These are phyloP conservation scores for Penicillium goetzii DNA, from an alignment of 495 filamentous ascomycete species.

Conservation along the genomic window DNA sequence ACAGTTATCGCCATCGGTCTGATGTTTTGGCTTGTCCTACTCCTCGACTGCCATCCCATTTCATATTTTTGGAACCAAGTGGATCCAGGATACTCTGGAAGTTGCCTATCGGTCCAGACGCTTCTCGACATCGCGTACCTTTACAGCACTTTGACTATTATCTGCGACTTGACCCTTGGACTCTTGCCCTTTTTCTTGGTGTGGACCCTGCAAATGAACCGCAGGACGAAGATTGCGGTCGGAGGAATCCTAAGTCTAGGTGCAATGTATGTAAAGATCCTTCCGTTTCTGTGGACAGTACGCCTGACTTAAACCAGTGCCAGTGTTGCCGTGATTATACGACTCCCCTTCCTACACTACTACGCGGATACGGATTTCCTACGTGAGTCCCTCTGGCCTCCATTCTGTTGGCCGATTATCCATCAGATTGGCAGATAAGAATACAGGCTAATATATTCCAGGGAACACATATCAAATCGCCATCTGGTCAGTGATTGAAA, in stretches of 20 bases:
- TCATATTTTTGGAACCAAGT: constrained; percentile 37
- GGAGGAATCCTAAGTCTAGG: constrained; percentile 34
- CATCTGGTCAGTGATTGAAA: constrained; percentile 41
- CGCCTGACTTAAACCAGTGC: constrained; percentile 22
- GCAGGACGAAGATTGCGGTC: constrained; percentile 31
- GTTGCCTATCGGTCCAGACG: constrained; percentile 19
- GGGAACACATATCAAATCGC: constrained; percentile 34
- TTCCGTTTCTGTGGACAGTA: not conserved
- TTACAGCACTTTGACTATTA: constrained; percentile 34
- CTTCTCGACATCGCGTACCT: constrained; percentile 30
- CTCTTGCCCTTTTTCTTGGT: constrained; percentile 33
- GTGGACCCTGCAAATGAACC: constrained; percentile 34
- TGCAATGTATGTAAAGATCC: constrained; percentile 20
- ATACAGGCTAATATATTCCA: constrained; percentile 10
- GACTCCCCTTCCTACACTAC: constrained; percentile 32
- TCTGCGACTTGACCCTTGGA: constrained; percentile 39
- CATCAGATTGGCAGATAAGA: not conserved
- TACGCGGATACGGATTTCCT: constrained; percentile 33
- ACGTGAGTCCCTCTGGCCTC: constrained; percentile 23
- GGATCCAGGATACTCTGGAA: constrained; percentile 15
- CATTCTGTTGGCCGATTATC: not conserved
- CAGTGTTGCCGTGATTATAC: constrained; percentile 33
- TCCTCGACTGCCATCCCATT: constrained; percentile 37
- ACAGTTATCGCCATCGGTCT: constrained; percentile 35
- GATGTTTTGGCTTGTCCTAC: constrained; percentile 32